Evolutionary conservation across 2,329 filamentous ascomycete genomes (phyloP).

Genomic region (Hyphodiscus sp.): DNA sequence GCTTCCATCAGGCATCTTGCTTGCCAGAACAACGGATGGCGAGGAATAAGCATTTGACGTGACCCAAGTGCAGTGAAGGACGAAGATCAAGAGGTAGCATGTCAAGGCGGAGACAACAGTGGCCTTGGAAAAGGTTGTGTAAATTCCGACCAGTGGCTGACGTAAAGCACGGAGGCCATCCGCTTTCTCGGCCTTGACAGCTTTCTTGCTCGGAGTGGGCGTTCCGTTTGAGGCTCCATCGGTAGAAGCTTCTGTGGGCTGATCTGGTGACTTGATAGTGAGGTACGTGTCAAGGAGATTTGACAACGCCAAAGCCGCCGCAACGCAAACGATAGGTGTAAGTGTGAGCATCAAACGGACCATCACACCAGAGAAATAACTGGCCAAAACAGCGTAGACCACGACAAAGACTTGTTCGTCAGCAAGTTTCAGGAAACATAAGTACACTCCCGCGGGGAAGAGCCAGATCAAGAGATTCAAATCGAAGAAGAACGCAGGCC

Average conservation of each 20-base stretch:
- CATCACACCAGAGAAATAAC: conserved; percentile 99
- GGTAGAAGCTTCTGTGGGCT: conserved; percentile 39
- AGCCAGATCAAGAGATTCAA: conserved; percentile 98
- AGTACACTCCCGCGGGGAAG: conserved; percentile 95
- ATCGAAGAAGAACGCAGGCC: conserved; percentile 99
- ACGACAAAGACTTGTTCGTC: conserved; percentile 98
- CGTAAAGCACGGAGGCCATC: conserved; percentile 62
- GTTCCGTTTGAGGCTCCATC: conserved; percentile 31
- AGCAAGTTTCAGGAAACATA: conserved; percentile 89
- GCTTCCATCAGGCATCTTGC: conserved; percentile 83
- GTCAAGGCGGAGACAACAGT: conserved; percentile 67
- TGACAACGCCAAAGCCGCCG: conserved; percentile 82
- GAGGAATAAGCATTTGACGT: conserved; percentile 99
- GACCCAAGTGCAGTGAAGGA: conserved; percentile 98
- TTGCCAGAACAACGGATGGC: conserved; percentile 92
- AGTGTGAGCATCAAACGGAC: conserved; percentile 97
- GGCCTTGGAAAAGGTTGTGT: conserved; percentile 70
- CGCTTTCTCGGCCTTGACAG: conserved; percentile 48
- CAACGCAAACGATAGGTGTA: conserved; percentile 92
- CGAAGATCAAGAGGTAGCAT: conserved; percentile 84
- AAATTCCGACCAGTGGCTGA: conserved; percentile 75
- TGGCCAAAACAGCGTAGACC: conserved; percentile 92
- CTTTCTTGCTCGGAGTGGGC: conserved; percentile 6
- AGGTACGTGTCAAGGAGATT: conserved; percentile 85
- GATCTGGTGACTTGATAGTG: conserved; percentile 54